Evolutionary conservation across 495 filamentous ascomycete genomes (phyloP), one percentile per base, ranked within the genome.

Genomic region (Astrocystis sublimbata): DNA sequence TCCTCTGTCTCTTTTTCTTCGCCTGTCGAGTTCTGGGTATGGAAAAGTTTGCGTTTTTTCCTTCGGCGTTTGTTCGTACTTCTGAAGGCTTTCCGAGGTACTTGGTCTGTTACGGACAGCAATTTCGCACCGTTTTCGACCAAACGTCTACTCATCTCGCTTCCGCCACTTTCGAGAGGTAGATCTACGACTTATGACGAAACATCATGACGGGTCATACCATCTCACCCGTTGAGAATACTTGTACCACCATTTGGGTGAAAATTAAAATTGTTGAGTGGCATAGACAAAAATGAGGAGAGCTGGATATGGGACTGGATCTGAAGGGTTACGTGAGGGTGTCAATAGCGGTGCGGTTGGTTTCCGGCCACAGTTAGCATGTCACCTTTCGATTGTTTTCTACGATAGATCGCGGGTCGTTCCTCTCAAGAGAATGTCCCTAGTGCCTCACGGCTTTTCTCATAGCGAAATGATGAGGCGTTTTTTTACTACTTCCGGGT

Each of bases 41-140:
- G 63, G 63, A 65, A 65, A 65, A 65, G 52, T 58, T 58, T 26
- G 45, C 45, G 52, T 62, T 54, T 46, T 54, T 58, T 35, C 35
- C 26, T 42, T 51, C 4, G 61, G 61, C 53, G 53, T 63, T 63
- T 35, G n/a, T 61, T 8, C 15, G 36, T 36, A 15, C 26, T 36
- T 51, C 52, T 41, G 9, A 46, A 17, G 31, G 53, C 53, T 51
- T 58, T 6, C 58, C 24, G 51, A 31, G 40, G 30, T 43, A 15
- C 33, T 62, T n/a, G n/a, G n/a, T n/a, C n/a, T n/a, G n/a, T n/a
- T 46, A 56, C 21, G 49, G 30, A 36, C 17, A 15, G 19, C 19
- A 21, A 55, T 33, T 62, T 51, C 36, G n/a, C 13, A 55, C 38
- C 28, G 15, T n/a, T 23, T 59, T 59, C 51, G 38, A 55, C 49